Conservation (phyloP, 805 yeast genomes). For the Saccharomycopsis malanga region DNA sequence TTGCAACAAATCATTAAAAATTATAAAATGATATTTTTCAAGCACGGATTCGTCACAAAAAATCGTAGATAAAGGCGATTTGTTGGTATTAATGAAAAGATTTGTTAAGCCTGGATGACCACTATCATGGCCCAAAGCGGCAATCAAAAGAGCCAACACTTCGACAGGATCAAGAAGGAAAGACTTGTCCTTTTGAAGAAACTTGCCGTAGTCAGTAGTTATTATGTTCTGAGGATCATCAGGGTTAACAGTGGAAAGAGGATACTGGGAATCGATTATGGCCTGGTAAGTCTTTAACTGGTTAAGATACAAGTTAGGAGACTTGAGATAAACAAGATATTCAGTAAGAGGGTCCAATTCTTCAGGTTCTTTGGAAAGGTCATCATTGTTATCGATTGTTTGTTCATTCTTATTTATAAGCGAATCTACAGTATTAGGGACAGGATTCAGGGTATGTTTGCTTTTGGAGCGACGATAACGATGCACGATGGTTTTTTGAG, state of each 20-base stretch:
- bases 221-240: background rate
- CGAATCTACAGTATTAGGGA: background rate
- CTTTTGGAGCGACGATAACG: slow-evolving; percentile 1
- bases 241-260: background rate
- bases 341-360: slow-evolving; percentile 21
- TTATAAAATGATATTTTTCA: slow-evolving; percentile 74
- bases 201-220: slow-evolving; percentile 5
- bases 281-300: slow-evolving; percentile 14
- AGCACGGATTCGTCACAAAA: slow-evolving; percentile 65
- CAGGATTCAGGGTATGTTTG: background rate
- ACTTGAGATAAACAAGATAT: slow-evolving; percentile 12
- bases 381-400: slow-evolving; percentile 23
- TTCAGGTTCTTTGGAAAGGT: slow-evolving; percentile 13
- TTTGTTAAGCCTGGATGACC: slow-evolving; percentile 98
- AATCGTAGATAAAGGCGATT: slow-evolving; percentile 55
- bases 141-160: slow-evolving; percentile 55
- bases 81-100: slow-evolving; percentile 50
- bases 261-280: slow-evolving; percentile 12
- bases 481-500: slow-evolving; percentile 14
- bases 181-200: background rate
- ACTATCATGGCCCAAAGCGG: slow-evolving; percentile 91
- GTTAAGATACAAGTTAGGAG: slow-evolving; percentile 16
- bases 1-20: slow-evolving; percentile 45
- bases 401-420: slow-evolving; percentile 16
- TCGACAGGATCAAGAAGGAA: slow-evolving; percentile 33